Evolutionary conservation across 345 rosid genomes (phyloP), one percentile per base, ranked within the genome.

Genomic region (Pistacia vera): DNA sequence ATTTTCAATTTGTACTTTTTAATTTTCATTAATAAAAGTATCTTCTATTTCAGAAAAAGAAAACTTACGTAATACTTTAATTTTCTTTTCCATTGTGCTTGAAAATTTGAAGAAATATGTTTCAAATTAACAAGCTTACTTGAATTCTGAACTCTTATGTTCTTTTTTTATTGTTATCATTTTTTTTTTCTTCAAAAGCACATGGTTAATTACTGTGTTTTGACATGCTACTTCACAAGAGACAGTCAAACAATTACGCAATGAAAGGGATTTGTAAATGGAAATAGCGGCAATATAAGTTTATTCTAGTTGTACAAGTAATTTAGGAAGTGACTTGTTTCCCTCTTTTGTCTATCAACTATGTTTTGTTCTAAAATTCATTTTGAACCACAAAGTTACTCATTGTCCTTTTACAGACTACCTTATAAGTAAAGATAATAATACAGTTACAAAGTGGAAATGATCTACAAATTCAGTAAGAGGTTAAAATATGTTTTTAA

Each of bases 151-250:
- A 57, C 30, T 41, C 17, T 7, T 41, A 41, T 30, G 9, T 41
- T 41, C 1, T 41, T 41, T 41, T 76, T 18, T 67, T 44, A 59
- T 54, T 35, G 13, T 11, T 28, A 51, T 60, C 8, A 28, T 68
- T 63, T 30, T 60, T 44, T 44, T 28, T 16, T 55, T 5, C 22
- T 2, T 22, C 48, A 10, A 57, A 52, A 52, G 69, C 56, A 52
- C 36, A 63, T 3, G 16, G 8, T 38, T 11, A 65, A 46, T 52
- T 35, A 18, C 28, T 46, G 28, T 66, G 38, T 67, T 81, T 54
- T 51, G 73, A 59, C 87, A 92, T 94, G 86, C 75, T 63, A 55
- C 71, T 73, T 76, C 86, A 56, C 86, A 88, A 84, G 89, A 84
- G 72, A 79, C 85, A 38, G 57, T 84, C 75, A 84, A 80, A 83